phyloP scores from a whole-genome alignment of 345 rosid genomes.

The Orychophragmus violaceus region DNA sequence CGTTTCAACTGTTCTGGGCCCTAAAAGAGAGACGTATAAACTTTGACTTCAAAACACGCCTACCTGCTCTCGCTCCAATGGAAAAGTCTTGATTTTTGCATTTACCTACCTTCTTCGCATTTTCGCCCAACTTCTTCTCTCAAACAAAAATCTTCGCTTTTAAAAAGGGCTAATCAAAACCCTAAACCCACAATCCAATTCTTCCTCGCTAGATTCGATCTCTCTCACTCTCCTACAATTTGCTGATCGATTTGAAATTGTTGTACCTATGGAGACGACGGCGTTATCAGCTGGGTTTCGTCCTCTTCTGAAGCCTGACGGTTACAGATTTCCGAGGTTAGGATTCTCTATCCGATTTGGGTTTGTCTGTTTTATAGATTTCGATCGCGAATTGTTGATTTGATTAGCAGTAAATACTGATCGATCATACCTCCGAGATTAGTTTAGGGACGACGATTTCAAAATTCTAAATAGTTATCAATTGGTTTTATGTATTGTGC shows the following conservation, averaged over 20 bases:
- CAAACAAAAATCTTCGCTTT: not conserved
- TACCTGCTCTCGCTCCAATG: slow-evolving; percentile 20
- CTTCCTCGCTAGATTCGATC: not conserved
- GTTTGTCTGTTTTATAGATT: not conserved
- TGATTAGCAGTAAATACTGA: not conserved
- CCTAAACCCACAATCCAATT: slow-evolving; percentile 17
- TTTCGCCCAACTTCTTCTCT: not conserved
- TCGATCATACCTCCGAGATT: not conserved
- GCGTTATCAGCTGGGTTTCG: slow-evolving; percentile 19
- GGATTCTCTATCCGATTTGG: not conserved
- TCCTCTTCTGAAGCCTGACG: slow-evolving; percentile 17
- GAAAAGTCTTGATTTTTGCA: slow-evolving; percentile 22
- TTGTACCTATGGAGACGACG: slow-evolving; percentile 22
- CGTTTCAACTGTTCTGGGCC: not conserved
- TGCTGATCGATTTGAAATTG: not conserved
- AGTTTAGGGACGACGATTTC: not conserved
- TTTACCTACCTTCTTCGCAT: slow-evolving; percentile 24
- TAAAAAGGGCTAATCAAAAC: slow-evolving; percentile 2
- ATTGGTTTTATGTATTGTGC: slow-evolving; percentile 3
- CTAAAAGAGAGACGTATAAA: slow-evolving; percentile 7
- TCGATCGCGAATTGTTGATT: not conserved
- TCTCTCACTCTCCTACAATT: not conserved
- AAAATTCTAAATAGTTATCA: not conserved
- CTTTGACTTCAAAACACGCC: slow-evolving; percentile 13
- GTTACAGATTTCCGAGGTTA: slow-evolving; percentile 21